phyloP scores from a whole-genome alignment of 1,139 yeast genomes.

The Protomyces inundatus region DNA sequence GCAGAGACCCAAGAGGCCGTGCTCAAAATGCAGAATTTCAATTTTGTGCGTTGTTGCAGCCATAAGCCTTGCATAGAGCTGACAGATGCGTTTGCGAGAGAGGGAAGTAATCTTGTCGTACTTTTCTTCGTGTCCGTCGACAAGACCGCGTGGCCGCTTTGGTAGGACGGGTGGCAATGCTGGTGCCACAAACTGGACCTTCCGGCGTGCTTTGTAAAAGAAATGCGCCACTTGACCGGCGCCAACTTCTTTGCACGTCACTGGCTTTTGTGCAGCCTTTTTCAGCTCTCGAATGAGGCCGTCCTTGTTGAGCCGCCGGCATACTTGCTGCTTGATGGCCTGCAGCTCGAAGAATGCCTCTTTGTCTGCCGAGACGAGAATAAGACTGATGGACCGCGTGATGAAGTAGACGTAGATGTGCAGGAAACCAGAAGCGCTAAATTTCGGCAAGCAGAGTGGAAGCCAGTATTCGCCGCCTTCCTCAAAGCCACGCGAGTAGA shows the following conservation, averaged over 20 bases:
- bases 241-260: slow-evolving; percentile 47
- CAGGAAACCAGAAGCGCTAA: slow-evolving; percentile 80
- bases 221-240: slow-evolving; percentile 69
- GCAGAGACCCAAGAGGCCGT: slow-evolving; percentile 3
- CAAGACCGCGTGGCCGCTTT: not conserved
- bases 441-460: slow-evolving; percentile 86
- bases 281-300: slow-evolving; percentile 40
- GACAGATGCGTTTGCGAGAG: not conserved
- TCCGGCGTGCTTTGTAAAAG: slow-evolving; percentile 62
- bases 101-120: not conserved
- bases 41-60: not conserved
- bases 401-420: slow-evolving; percentile 71
- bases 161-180: slow-evolving; percentile 35
- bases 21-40: slow-evolving; percentile 2
- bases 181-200: slow-evolving; percentile 57
- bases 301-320: slow-evolving; percentile 42
- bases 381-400: slow-evolving; percentile 51
- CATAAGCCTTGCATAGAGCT: slow-evolving; percentile 1
- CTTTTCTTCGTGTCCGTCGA: no score
- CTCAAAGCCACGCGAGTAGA: slow-evolving; percentile 52
- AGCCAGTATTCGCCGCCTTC: slow-evolving; percentile 73
- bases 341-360: slow-evolving; percentile 75
- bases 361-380: slow-evolving; percentile 75
- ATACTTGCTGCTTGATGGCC: slow-evolving; percentile 51
- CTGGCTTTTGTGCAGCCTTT: slow-evolving; percentile 41